These are phyloP conservation scores for Phytophthora macrochlamydospora DNA, from an alignment of 352 stramenopile species.

Conservation along the genomic window DNA sequence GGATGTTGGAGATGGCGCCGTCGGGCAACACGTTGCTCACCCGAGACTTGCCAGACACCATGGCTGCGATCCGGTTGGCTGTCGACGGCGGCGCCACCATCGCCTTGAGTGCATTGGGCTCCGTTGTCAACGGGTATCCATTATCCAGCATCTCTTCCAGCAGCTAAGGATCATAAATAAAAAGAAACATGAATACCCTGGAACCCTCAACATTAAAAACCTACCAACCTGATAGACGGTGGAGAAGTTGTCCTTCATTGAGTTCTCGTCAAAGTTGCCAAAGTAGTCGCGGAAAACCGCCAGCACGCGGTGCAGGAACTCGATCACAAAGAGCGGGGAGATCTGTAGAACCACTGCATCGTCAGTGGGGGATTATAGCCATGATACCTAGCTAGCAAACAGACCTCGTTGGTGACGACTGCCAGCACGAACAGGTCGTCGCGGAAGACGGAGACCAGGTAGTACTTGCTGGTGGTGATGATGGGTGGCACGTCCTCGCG, in stretches of 20 bases:
- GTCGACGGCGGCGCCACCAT: constrained; percentile 97
- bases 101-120: constrained; percentile 97
- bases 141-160: constrained; percentile 98
- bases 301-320: constrained; percentile 97
- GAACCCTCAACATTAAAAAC: not conserved
- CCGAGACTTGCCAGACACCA: constrained; percentile 89
- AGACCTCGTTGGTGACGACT: constrained; percentile 94
- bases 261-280: constrained; percentile 94
- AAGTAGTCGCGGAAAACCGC: constrained; percentile 98
- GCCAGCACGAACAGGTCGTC: constrained; percentile 96
- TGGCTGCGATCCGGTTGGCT: constrained; percentile 87
- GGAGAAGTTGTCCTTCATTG: constrained; percentile 98
- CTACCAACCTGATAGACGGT: constrained; percentile 92
- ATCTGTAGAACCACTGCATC: constrained; percentile 49
- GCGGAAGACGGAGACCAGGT: constrained; percentile 93
- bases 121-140: constrained; percentile 96
- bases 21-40: constrained; percentile 93
- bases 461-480: constrained; percentile 88
- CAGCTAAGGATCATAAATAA: constrained; percentile 41
- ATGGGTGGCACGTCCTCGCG: constrained; percentile 90
- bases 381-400: not conserved
- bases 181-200: no score
- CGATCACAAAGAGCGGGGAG: constrained; percentile 91
- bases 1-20: constrained; percentile 95
- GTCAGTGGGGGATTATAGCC: not conserved